Evolutionary conservation across 352 stramenopile species (phyloP), one percentile per base, ranked within the genome.

Genomic region (Globisporangium radiosum): DNA sequence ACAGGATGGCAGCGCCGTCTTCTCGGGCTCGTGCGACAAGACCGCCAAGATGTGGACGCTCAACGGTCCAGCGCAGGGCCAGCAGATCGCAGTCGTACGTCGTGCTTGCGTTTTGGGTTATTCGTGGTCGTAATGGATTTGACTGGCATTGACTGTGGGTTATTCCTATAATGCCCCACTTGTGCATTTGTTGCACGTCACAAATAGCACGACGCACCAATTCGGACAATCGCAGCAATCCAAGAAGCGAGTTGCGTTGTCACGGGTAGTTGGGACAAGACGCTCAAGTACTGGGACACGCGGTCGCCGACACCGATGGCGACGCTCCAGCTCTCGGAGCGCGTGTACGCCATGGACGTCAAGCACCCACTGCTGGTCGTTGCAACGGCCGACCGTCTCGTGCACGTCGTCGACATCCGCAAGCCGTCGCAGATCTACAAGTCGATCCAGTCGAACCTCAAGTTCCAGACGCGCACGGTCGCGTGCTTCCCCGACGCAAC

Each of bases 241-340:
- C 73, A 78, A 43, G 76, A 92, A 37, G 77, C 75, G 47, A 96
- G 92, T 54, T 85, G 96, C 57, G 90, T 99, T 56, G 90, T 96
- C 17, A 97, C 88, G 15, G 95, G 88, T n/a, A 90, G 83, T 57
- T 98, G 93, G 92, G 90, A 97, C 78, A 95, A 96, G 59, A 96
- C 91, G 50, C 60, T 99, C 59, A 98, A 97, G 80, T 99, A 98
- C 72, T 99, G 96, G 96, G 96, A 99, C 70, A 94, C 83, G 42
- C 75, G 95, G 45, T 86, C 79, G 64, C 88, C 90, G 6, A 96
- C 84, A 51, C 84, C 95, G 14, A 95, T 92, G 57, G 87, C 81
- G 15, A 80, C 73, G 1, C 73, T 99, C 52, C 85, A 96, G 62
- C 78, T 99, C 7, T 96, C 93, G 25, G 93, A 98, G 67, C 83